These are phyloP conservation scores for Pestalotiopsis sp. DNA, from an alignment of 2,329 filamentous ascomycete species.

Conservation along the genomic window DNA sequence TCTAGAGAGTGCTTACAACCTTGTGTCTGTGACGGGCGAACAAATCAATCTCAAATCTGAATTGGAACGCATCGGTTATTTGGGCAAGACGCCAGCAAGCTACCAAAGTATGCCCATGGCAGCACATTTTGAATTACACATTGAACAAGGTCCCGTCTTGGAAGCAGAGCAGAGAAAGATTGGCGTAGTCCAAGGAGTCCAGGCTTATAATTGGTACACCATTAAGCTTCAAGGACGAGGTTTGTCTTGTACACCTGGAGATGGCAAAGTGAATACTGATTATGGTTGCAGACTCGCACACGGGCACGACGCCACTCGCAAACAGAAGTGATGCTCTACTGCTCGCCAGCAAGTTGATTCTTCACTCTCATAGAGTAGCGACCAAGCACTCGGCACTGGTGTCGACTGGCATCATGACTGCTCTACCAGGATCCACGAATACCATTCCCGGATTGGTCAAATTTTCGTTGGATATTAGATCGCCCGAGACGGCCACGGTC, in stretches of 20 bases:
- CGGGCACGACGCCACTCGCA: conserved; percentile 72
- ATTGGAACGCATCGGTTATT: conserved; percentile 72
- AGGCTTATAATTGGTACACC: conserved; percentile 76
- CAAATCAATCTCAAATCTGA: conserved; percentile 69
- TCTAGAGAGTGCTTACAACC: conserved; percentile 60
- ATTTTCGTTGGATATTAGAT: conserved; percentile 71
- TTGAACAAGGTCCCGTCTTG: conserved; percentile 81
- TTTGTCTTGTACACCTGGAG: conserved; percentile 16
- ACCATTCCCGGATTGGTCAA: conserved; percentile 71
- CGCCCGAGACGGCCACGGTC: not conserved
- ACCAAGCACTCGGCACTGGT: conserved; percentile 63
- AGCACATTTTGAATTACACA: conserved; percentile 83
- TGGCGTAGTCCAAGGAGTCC: conserved; percentile 72
- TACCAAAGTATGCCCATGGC: conserved; percentile 67
- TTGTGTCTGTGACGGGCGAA: conserved; percentile 64
- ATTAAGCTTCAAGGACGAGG: conserved; percentile 64
- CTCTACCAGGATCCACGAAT: conserved; percentile 71
- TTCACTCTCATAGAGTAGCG: conserved; percentile 66
- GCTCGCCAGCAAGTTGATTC: conserved; percentile 68
- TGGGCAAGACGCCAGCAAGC: conserved; percentile 60
- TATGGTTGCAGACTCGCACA: conserved; percentile 62
- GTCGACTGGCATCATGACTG: conserved; percentile 70
- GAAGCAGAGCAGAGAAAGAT: conserved; percentile 66
- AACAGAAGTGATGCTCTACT: conserved; percentile 71
- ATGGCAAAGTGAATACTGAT: not conserved